Evolutionary conservation across 106 monocot species (phyloP).

Genomic region (Dioscorea dumetorum): DNA sequence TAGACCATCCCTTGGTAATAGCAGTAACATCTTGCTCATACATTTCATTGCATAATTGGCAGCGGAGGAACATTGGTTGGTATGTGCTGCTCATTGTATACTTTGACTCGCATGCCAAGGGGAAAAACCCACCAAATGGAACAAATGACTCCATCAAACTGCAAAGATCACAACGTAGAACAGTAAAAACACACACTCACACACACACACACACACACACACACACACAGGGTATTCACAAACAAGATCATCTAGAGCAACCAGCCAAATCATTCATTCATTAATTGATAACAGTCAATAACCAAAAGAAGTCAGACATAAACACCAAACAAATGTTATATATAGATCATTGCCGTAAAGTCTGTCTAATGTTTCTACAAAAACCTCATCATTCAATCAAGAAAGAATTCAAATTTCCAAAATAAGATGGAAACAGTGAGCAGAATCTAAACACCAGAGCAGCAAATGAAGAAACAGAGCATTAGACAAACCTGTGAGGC

Average conservation of each 20-base stretch:
- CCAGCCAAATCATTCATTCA: neutral
- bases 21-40: conserved; percentile 67
- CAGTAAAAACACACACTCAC: neutral
- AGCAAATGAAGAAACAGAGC: neutral
- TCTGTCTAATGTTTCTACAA: no score
- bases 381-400: neutral
- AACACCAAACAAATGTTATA: neutral
- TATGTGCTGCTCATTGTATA: conserved; percentile 24
- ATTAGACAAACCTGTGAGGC: conserved; percentile 8
- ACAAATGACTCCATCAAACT: conserved; percentile 57
- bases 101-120: conserved; percentile 25
- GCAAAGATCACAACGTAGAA: neutral
- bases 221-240: neutral
- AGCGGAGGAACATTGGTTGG: conserved; percentile 28
- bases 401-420: neutral
- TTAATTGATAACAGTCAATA: neutral
- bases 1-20: conserved; percentile 29
- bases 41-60: conserved; percentile 49
- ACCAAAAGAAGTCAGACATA: neutral
- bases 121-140: conserved; percentile 61
- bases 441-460: neutral
- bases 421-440: neutral
- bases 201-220: neutral
- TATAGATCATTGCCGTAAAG: no score
- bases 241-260: neutral